These are phyloP conservation scores for Durotheca rogersii DNA, from an alignment of 495 filamentous ascomycete species.

Conservation along the genomic window DNA sequence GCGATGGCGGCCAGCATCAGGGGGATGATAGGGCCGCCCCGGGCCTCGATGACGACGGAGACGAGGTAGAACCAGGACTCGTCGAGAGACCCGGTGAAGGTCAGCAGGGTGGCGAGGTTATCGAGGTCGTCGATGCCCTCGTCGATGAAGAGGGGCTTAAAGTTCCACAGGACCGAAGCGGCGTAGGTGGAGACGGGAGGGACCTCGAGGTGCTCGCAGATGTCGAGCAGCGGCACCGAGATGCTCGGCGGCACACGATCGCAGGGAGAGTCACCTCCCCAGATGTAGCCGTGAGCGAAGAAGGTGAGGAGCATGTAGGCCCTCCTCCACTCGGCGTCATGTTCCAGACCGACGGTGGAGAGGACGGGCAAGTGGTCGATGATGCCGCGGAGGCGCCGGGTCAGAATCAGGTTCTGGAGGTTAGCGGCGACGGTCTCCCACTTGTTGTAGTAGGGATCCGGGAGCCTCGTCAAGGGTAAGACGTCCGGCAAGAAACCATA, in stretches of 20 bases:
- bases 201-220: conserved; percentile 80
- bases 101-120: conserved; percentile 80
- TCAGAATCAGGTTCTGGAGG: conserved; percentile 82
- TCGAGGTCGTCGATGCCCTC: conserved; percentile 78
- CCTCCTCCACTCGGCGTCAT: conserved; percentile 86
- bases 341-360: conserved; percentile 72
- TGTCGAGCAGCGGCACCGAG: conserved; percentile 75
- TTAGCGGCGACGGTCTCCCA: conserved; percentile 87
- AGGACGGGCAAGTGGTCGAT: conserved; percentile 79
- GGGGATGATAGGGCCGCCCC: conserved; percentile 83
- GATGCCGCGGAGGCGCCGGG: conserved; percentile 71
- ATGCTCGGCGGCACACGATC: conserved; percentile 83
- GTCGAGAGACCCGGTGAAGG: conserved; percentile 93
- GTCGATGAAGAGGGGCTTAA: conserved; percentile 78
- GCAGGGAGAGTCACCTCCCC: conserved; percentile 81
- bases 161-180: conserved; percentile 92
- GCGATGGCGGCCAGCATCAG: conserved; percentile 84
- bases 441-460: conserved; percentile 85
- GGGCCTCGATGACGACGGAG: conserved; percentile 92
- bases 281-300: conserved; percentile 90
- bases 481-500: conserved; percentile 87
- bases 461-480: conserved; percentile 74
- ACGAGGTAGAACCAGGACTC: conserved; percentile 98
- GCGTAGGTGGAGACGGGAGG: conserved; percentile 96
- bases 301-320: conserved; percentile 87